phyloP scores from a whole-genome alignment of 2,329 filamentous ascomycete species.

The Colletotrichum sp. region DNA sequence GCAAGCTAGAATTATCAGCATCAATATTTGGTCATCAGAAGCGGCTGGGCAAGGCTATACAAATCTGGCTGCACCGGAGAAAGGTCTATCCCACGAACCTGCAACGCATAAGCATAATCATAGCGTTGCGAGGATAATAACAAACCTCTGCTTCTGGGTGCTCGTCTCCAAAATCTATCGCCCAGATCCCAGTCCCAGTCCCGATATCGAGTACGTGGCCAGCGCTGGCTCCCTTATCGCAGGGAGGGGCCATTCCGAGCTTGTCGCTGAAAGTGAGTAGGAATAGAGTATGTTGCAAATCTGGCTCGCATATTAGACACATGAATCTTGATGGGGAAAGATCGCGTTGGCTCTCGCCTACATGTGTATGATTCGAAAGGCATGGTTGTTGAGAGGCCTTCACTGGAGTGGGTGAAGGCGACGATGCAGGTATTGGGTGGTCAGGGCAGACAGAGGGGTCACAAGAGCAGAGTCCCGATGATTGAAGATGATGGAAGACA shows the following conservation, averaged over 20 bases:
- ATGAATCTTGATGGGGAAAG: neutral
- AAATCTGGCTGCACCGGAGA: constrained; percentile 26
- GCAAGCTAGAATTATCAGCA: constrained; percentile 31
- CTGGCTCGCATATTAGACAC: neutral
- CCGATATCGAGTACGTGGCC: constrained; percentile 27
- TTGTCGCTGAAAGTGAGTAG: neutral
- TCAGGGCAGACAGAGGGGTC: neutral
- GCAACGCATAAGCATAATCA: neutral
- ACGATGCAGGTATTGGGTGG: neutral
- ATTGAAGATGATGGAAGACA: neutral
- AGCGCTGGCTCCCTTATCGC: neutral
- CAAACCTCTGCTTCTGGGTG: constrained; percentile 29
- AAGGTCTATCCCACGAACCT: constrained; percentile 39
- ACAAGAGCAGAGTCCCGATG: neutral
- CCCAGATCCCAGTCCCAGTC: neutral
- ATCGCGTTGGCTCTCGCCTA: neutral
- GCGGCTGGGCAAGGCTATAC: constrained; percentile 6
- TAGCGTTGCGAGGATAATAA: neutral
- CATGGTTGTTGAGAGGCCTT: neutral
- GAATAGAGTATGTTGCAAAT: neutral
- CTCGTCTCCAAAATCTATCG: constrained; percentile 35
- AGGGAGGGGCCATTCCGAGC: neutral
- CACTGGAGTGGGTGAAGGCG: neutral
- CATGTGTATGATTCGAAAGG: neutral
- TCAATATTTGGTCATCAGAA: neutral